Base-by-base conservation (phyloP, 2,329 filamentous ascomycete genomes). In the Fusarium virguliforme region DNA sequence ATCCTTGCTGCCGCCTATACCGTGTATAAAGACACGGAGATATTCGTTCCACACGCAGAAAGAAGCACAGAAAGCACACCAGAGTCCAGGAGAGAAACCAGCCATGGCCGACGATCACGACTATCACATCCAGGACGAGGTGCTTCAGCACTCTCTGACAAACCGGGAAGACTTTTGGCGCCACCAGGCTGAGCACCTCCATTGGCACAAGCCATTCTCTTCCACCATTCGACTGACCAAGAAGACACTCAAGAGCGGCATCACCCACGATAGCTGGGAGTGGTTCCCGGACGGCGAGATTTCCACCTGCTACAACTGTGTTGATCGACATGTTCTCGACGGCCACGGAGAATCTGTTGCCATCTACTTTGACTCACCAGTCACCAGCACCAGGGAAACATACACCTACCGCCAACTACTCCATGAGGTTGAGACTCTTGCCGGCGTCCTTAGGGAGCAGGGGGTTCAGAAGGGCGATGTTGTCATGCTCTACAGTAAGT, bases 201-300 rank as follows among this genome's bases (percentile, higher is more conserved):
- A 92, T 80, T 98, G 95, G 95, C 92, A 97, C 81, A 91, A 89
- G 76, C 86, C 88, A 60, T 95, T 95, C 8, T 87, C 87, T 12
- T 84, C 86, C 1, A 87, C 89, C 0, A 86, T 97, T 24, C 82
- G 83, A 4, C 84, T 83, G 40, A 87, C 85, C 22, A 89, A 86
- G 53, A 95, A 93, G 81, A 88, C 84, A 8, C 84, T 96, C 4
- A 81, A 85, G 59, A 87, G 83, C 70, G 90, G 90, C 62, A 81
- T 85, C n/a, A 83, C 85, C 15, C 91, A 97, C 78, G 86, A 89
- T 43, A 90, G 92, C 77, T 98, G 95, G 94, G 88, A 90, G 69
- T 98, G 95, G 95, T 98, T 97, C 74, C 89, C 93, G 0, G 93
- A 90, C 69, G 95, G 95, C 68, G 90, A 96, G 83, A 93, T 98